phyloP scores from a whole-genome alignment of 2,329 filamentous ascomycete genomes.

The Pseudocercospora cruenta region DNA sequence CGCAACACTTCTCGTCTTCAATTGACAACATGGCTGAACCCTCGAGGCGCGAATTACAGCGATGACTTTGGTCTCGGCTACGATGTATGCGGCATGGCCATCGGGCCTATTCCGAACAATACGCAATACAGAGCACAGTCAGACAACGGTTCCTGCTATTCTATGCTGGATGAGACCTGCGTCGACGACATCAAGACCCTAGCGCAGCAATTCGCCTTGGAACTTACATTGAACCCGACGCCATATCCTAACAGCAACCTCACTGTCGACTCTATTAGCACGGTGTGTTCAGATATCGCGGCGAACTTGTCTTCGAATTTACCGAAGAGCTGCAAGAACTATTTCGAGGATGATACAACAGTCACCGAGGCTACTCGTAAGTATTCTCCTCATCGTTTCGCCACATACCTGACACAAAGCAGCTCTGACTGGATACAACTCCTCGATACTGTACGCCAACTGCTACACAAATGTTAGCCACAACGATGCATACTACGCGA shows the following conservation, averaged over 20 bases:
- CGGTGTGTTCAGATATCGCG: conserved; percentile 6
- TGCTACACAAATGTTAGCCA: conserved; percentile 10
- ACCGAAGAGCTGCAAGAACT: conserved; percentile 7
- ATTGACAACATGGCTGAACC: conserved; percentile 11
- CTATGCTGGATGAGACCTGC: conserved; percentile 15
- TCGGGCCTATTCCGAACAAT: conserved; percentile 8
- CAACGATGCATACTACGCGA: conserved; percentile 1
- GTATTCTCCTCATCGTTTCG: background rate
- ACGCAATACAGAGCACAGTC: conserved; percentile 12
- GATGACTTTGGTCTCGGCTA: conserved; percentile 19
- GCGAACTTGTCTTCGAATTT: conserved; percentile 3
- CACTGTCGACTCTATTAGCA: background rate
- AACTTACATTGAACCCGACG: conserved; percentile 1
- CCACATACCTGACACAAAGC: background rate
- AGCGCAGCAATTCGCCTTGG: conserved; percentile 2
- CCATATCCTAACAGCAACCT: conserved; percentile 9
- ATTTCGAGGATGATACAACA: background rate
- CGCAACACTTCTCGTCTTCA: conserved; percentile 7
- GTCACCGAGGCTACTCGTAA: conserved; percentile 8
- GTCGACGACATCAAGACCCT: conserved; percentile 9
- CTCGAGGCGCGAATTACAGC: conserved; percentile 17
- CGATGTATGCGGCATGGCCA: conserved; percentile 17
- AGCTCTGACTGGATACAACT: conserved; percentile 18
- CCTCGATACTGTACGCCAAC: conserved; percentile 11
- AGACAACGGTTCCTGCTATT: conserved; percentile 19